Base-by-base conservation (phyloP, 495 filamentous ascomycete genomes). In the Melanomma pulvis-pyrius region DNA sequence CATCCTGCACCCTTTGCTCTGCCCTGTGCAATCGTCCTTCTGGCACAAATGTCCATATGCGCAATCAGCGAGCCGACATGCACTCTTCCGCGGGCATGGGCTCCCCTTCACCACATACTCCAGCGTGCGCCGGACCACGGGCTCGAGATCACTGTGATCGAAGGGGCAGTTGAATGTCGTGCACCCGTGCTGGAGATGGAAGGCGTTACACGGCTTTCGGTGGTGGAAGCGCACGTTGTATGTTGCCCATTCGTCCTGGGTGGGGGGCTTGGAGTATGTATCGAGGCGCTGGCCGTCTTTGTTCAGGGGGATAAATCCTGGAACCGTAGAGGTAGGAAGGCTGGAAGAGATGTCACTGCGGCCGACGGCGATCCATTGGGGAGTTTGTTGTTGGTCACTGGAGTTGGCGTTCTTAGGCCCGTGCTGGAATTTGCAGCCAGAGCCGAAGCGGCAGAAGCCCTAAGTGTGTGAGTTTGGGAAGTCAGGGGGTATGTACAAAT, bases 161-260 rank as follows among this genome's bases (percentile, higher is more conserved):
- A 58, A 74, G 1, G 48, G 51, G 51, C 74, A 76, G 25, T 52
- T 51, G 24, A 46, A 55, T 19, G 59, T 62, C 1, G 61, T 44
- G 55, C 74, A 76, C 1, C 25, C 29, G 32, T 51, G 39, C 29
- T 59, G 39, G 2, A 76, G 30, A 28, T 74, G 69, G 53, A 64
- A 67, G 51, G 52, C 62, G 56, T 76, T 74, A 59, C 74, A 76
- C 2, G 72, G 64, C 47, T 76, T 76, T 17, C 63, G 56, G 4
- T 28, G 63, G 1, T 58, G 49, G 25, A 66, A 70, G 46, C 69
- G 73, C 13, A 36, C 51, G 21, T 65, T 67, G 58, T 72, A 75
- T 11, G 41, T 29, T 6, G 15, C 19, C 36, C 62, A 62, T 49
- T 67, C 71, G 25, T 57, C 58, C 7, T 55, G 46, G 6, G 66